These are phyloP conservation scores for Penicillium psychrosexuale DNA, from an alignment of 2,329 filamentous ascomycete species.

Conservation along the genomic window DNA sequence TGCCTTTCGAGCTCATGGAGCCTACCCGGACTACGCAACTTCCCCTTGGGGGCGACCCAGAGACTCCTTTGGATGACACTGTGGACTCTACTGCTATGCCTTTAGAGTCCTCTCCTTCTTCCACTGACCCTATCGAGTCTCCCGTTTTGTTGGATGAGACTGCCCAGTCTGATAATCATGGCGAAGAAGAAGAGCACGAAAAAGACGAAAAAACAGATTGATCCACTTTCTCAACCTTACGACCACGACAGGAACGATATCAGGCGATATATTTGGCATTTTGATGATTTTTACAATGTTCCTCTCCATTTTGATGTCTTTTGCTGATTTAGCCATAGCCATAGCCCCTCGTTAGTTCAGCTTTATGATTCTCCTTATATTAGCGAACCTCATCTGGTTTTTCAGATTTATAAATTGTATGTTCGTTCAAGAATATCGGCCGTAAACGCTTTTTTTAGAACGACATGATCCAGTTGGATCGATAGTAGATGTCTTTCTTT, in stretches of 20 bases:
- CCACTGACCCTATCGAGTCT: not conserved
- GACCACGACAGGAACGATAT: conserved; percentile 20
- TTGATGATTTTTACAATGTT: conserved; percentile 4
- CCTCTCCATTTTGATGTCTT: not conserved
- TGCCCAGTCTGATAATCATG: not conserved
- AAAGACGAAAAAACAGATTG: not conserved
- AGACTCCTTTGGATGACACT: not conserved
- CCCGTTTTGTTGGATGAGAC: not conserved
- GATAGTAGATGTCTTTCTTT: too few species aligned
- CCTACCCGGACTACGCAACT: not conserved
- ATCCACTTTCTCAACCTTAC: not conserved
- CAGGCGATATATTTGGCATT: conserved; percentile 10
- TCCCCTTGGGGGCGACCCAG: not conserved
- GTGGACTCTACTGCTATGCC: not conserved
- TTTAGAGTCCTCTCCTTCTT: not conserved
- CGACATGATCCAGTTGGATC: too few species aligned
- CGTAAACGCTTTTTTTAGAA: too few species aligned
- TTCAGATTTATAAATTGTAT: not conserved
- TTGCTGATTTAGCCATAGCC: conserved; percentile 4
- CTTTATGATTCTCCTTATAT: not conserved
- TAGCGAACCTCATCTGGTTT: not conserved
- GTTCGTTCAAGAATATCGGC: not conserved
- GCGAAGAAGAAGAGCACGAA: not conserved
- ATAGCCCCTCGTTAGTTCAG: not conserved
- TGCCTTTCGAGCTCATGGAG: not conserved